phyloP scores from a whole-genome alignment of 1,139 yeast genomes.

The Geotrichum australiense region DNA sequence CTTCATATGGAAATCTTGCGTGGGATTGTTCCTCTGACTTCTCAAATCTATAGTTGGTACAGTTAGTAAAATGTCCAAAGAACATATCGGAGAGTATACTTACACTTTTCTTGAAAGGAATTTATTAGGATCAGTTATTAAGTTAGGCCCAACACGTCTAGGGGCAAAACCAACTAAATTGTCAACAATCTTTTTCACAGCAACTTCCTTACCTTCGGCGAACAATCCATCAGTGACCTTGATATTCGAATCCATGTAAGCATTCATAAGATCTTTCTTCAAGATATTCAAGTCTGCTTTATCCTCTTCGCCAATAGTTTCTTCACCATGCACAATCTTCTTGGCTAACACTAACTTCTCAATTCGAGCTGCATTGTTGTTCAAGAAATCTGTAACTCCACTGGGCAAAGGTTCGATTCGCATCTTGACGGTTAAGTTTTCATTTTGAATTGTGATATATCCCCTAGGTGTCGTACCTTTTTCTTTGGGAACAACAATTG shows the following conservation, averaged over 20 bases:
- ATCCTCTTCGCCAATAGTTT: constrained; percentile 1
- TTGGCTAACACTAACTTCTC: constrained; percentile 26
- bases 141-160: constrained; percentile 66
- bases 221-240: constrained; percentile 12
- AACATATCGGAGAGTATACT: not conserved
- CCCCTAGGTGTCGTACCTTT: constrained; percentile 32
- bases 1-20: constrained; percentile 43
- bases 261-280: constrained; percentile 8
- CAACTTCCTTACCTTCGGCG: constrained; percentile 19
- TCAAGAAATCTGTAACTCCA: constrained; percentile 45
- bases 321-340: constrained; percentile 4
- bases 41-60: not conserved
- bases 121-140: constrained; percentile 52
- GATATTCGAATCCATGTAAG: constrained; percentile 5
- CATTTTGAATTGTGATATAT: constrained; percentile 39
- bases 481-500: constrained; percentile 43
- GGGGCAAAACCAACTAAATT: constrained; percentile 71
- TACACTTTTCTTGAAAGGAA: constrained; percentile 11
- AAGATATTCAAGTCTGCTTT: constrained; percentile 8
- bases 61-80: not conserved
- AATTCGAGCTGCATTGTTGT: constrained; percentile 41
- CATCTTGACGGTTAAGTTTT: constrained; percentile 41
- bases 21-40: not conserved
- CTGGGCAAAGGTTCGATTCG: constrained; percentile 54
- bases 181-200: constrained; percentile 4